Evolutionary conservation across 306 rosid species (phyloP).

Genomic region (Vigna mungo): DNA sequence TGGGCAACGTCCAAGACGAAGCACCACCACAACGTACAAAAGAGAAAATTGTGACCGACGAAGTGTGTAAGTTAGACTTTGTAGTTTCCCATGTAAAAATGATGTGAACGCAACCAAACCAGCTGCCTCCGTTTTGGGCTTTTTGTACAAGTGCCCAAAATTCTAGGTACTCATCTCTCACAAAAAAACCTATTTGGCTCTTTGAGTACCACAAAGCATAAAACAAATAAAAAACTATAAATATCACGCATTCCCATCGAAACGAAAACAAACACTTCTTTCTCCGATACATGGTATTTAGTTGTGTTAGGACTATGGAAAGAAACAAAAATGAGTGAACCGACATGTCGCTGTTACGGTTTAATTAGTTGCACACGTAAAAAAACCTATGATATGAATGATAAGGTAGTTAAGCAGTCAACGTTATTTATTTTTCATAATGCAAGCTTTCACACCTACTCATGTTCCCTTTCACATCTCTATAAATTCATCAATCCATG

Average conservation of each 20-base stretch:
- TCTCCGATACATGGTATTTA: not conserved
- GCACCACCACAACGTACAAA: too few species aligned
- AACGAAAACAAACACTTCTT: not conserved
- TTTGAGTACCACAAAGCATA: not conserved
- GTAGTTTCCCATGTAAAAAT: too few species aligned
- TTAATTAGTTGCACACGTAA: constrained; percentile 18
- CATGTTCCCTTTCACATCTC: not conserved
- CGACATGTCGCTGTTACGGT: constrained; percentile 19
- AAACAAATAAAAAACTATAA: too few species aligned
- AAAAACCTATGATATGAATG: constrained; percentile 5
- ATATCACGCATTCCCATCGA: not conserved
- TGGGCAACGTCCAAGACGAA: too few species aligned
- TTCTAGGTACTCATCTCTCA: too few species aligned
- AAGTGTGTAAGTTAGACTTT: too few species aligned
- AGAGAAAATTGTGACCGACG: too few species aligned
- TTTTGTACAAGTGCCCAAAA: too few species aligned
- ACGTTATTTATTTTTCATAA: not conserved
- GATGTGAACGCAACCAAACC: too few species aligned
- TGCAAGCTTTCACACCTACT: not conserved
- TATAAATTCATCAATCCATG: constrained; percentile 36
- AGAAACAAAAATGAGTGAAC: not conserved
- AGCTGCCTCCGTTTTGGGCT: too few species aligned
- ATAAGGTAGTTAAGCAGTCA: not conserved
- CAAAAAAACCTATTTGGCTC: too few species aligned
- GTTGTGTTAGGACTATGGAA: not conserved